Evolutionary conservation across 331 rosid genomes (phyloP).

Genomic region (Quercus phellos): DNA sequence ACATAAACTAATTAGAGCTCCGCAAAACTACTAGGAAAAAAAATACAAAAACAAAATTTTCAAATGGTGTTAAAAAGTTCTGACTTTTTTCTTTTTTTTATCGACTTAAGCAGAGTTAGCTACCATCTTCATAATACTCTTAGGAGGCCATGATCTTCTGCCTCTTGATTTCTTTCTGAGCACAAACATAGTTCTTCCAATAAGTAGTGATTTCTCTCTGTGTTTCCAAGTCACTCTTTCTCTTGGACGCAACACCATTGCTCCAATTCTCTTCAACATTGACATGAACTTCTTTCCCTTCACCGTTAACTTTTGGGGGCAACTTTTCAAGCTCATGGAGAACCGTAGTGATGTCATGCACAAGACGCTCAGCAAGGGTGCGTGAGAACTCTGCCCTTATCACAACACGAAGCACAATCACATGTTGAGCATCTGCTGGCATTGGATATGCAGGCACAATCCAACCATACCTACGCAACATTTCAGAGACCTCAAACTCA

Average conservation of each 20-base stretch:
- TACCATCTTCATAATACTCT: not conserved
- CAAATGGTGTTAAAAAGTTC: too few relatives aligned
- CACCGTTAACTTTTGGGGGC: conserved; percentile 27
- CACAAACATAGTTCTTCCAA: conserved; percentile 49
- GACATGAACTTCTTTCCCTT: not conserved
- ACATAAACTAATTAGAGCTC: too few relatives aligned
- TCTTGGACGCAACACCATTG: not conserved
- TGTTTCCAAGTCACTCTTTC: conserved; percentile 40
- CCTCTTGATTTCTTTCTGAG: conserved; percentile 26
- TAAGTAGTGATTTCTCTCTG: conserved; percentile 40
- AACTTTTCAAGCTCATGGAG: conserved; percentile 51
- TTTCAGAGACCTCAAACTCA: conserved; percentile 58
- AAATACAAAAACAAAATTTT: too few relatives aligned
- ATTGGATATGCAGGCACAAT: conserved; percentile 80
- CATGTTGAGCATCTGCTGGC: conserved; percentile 67
- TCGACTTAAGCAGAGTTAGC: too few relatives aligned
- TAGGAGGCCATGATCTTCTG: not conserved
- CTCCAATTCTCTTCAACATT: not conserved
- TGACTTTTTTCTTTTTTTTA: too few relatives aligned
- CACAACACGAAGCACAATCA: conserved; percentile 58
- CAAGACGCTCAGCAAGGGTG: conserved; percentile 57
- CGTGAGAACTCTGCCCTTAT: conserved; percentile 67
- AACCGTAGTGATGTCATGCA: conserved; percentile 46
- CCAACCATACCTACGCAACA: conserved; percentile 61
- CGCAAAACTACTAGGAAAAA: too few relatives aligned